Evolutionary conservation across 2,329 filamentous ascomycete species (phyloP).

Genomic region (Xylariaceae sp.): DNA sequence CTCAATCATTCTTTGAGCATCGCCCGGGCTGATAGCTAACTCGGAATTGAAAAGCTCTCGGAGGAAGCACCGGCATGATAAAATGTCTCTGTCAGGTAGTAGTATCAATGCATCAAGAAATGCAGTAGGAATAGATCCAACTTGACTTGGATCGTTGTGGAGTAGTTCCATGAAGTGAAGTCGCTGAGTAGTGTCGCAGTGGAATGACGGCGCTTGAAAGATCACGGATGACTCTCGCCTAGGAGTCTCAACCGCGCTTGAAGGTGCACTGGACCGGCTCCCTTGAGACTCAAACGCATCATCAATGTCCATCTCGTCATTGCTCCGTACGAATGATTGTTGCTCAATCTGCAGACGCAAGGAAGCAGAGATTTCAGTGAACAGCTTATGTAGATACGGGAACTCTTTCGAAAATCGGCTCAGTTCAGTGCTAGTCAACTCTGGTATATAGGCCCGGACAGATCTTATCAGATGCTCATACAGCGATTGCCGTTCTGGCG

Average conservation of each 20-base stretch:
- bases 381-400: constrained; percentile 39
- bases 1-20: constrained; percentile 45
- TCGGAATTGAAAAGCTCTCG: constrained; percentile 51
- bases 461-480: constrained; percentile 43
- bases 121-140: constrained; percentile 44
- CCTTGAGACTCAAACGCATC: constrained; percentile 57
- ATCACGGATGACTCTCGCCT: constrained; percentile 41
- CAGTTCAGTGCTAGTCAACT: constrained; percentile 36
- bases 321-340: constrained; percentile 28
- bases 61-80: constrained; percentile 47
- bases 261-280: constrained; percentile 40
- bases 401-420: constrained; percentile 36
- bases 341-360: constrained; percentile 32
- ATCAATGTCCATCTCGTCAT: constrained; percentile 45
- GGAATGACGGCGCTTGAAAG: constrained; percentile 43
- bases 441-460: constrained; percentile 44
- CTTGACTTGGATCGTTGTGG: constrained; percentile 39
- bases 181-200: constrained; percentile 42
- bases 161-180: constrained; percentile 42
- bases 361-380: constrained; percentile 37
- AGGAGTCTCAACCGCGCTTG: constrained; percentile 40
- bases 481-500: constrained; percentile 43
- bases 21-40: constrained; percentile 43
- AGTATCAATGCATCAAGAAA: constrained; percentile 48
- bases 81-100: constrained; percentile 48